Conservation (phyloP, 208 protist genomes). For the Lotmaria passim region DNA sequence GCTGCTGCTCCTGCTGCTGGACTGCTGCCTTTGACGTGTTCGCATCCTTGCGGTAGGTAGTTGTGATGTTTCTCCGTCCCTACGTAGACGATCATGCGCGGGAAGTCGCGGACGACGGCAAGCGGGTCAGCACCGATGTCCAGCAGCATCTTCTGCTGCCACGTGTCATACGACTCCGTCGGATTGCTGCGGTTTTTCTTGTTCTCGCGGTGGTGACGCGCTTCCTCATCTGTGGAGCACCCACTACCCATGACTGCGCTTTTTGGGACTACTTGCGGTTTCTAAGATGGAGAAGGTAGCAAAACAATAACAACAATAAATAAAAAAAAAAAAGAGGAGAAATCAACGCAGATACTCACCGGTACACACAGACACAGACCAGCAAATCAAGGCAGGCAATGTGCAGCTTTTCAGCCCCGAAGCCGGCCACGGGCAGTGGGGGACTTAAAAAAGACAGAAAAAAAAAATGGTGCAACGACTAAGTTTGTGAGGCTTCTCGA, state of each 20-base stretch:
- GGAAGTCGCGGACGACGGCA: constrained; percentile 82
- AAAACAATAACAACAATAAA: neutral
- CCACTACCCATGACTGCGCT: constrained; percentile 20
- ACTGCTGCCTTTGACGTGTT: neutral
- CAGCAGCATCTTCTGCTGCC: constrained; percentile 48
- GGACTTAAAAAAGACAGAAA: too few species aligned
- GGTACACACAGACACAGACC: neutral
- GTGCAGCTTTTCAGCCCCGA: too few species aligned
- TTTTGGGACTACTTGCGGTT: too few species aligned
- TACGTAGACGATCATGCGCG: constrained; percentile 68
- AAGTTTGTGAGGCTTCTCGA: too few species aligned
- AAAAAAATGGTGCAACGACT: too few species aligned
- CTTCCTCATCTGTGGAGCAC: constrained; percentile 27
- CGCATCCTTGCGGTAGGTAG: neutral
- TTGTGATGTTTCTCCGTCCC: constrained; percentile 21
- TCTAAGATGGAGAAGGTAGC: neutral
- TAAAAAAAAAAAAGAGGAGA: neutral
- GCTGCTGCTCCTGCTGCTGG: neutral
- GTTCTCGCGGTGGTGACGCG: constrained; percentile 39
- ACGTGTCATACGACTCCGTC: constrained; percentile 46
- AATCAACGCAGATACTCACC: neutral
- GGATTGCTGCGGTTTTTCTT: constrained; percentile 51
- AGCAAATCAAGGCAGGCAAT: too few species aligned
- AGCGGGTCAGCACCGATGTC: constrained; percentile 57
- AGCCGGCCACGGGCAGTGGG: too few species aligned